Conservation (phyloP, 345 rosid species). For the Sonneratia caseolaris region DNA sequence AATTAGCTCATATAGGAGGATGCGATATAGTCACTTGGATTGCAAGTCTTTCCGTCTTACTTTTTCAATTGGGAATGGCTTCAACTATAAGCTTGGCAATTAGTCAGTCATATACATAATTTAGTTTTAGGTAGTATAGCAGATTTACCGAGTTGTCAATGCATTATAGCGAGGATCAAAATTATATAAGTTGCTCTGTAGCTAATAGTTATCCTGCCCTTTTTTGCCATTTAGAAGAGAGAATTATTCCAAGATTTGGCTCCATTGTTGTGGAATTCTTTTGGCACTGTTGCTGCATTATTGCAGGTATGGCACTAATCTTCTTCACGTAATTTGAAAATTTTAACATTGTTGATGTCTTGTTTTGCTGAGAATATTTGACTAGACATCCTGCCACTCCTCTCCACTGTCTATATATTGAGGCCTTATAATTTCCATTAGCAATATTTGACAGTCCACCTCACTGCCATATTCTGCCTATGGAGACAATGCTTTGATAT, state of each 20-base stretch:
- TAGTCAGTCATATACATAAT: no score
- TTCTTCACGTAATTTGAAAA: not conserved
- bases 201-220: slow-evolving; percentile 33
- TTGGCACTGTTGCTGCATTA: slow-evolving; percentile 64
- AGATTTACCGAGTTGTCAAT: no score
- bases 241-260: slow-evolving; percentile 98
- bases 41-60: no score
- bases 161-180: no score
- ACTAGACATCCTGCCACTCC: slow-evolving; percentile 1
- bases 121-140: no score
- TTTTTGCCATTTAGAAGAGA: slow-evolving; percentile 54
- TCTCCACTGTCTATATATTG: not conserved
- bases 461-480: not conserved
- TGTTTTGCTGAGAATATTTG: not conserved
- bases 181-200: slow-evolving; percentile 23
- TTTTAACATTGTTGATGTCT: not conserved
- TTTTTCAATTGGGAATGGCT: no score
- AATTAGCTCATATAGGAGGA: no score
- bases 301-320: slow-evolving; percentile 11
- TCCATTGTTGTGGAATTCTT: slow-evolving; percentile 82
- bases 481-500: not conserved
- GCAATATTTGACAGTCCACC: not conserved
- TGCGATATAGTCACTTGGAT: no score
- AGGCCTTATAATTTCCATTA: not conserved
- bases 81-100: no score